Percentiles rank a stretch among this genome's conserved stretches.
Evolutionary conservation across 306 rosid species (phyloP).

Genomic region (Quercus bicolor): DNA sequence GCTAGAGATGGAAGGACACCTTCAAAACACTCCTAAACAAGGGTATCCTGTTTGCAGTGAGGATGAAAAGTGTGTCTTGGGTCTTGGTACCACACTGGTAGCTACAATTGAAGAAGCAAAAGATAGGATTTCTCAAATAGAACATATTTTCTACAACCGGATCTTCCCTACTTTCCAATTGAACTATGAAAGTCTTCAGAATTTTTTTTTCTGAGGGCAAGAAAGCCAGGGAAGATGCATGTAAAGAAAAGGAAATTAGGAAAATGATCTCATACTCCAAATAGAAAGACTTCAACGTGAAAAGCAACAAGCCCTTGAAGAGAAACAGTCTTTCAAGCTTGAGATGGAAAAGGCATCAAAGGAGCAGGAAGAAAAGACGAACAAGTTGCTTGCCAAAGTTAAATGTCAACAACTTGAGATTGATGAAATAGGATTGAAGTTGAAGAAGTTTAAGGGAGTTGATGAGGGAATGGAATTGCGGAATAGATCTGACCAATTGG

Average conservation of each 20-base stretch:
- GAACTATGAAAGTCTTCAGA: too few relatives aligned
- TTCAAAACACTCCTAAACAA: constrained; percentile 26
- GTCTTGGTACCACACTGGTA: constrained; percentile 71
- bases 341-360: too few relatives aligned
- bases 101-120: constrained; percentile 73
- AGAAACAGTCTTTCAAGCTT: constrained; percentile 33
- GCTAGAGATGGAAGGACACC: constrained; percentile 33
- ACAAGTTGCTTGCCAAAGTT: constrained; percentile 16
- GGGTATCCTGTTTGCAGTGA: constrained; percentile 25
- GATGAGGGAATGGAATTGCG: constrained; percentile 47
- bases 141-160: constrained; percentile 72
- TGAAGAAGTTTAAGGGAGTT: too few relatives aligned
- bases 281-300: constrained; percentile 36
- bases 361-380: not conserved
- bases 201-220: constrained; percentile 29
- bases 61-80: constrained; percentile 35
- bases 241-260: constrained; percentile 45
- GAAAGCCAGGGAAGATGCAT: constrained; percentile 27
- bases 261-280: constrained; percentile 23
- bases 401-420: constrained; percentile 26
- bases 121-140: constrained; percentile 68
- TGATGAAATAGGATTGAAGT: constrained; percentile 17
- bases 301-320: constrained; percentile 36
- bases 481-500: constrained; percentile 27
- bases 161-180: too few relatives aligned